Evolutionary conservation across 1,139 yeast species (phyloP).

Genomic region (Taiozyma sp.): DNA sequence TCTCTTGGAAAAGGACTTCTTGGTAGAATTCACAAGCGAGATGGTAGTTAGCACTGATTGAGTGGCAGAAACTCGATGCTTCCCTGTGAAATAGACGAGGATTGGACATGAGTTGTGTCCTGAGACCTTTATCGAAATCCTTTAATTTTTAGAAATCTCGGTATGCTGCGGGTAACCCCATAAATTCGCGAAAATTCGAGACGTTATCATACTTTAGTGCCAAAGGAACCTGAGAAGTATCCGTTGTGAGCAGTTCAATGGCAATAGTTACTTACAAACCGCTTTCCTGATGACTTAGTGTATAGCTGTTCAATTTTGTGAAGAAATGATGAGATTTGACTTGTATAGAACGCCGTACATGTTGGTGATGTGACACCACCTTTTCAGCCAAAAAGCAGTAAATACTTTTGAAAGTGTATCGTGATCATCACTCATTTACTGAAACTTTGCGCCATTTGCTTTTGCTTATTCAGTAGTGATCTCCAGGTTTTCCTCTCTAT

Average conservation of each 20-base stretch:
- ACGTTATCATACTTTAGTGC: no score
- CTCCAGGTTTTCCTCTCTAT: constrained; percentile 32
- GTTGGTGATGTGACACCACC: no score
- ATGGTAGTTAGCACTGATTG: neutral
- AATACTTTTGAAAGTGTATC: no score
- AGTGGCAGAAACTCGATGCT: neutral
- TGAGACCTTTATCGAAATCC: neutral
- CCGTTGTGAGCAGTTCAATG: no score
- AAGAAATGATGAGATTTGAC: no score
- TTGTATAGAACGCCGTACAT: no score
- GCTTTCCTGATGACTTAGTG: no score
- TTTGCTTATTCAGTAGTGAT: constrained; percentile 34
- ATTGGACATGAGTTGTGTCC: neutral
- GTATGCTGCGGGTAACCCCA: neutral
- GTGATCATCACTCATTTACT: neutral
- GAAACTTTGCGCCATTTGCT: constrained; percentile 27
- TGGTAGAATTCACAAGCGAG: neutral
- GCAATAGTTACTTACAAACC: no score
- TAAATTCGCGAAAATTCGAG: no score
- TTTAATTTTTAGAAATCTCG: neutral
- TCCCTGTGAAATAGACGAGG: neutral
- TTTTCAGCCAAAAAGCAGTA: no score
- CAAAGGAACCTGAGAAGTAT: no score
- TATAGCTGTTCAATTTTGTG: no score
- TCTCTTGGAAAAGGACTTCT: neutral